phyloP scores from a whole-genome alignment of 805 yeast species.

The Myxozyma neotropica region DNA sequence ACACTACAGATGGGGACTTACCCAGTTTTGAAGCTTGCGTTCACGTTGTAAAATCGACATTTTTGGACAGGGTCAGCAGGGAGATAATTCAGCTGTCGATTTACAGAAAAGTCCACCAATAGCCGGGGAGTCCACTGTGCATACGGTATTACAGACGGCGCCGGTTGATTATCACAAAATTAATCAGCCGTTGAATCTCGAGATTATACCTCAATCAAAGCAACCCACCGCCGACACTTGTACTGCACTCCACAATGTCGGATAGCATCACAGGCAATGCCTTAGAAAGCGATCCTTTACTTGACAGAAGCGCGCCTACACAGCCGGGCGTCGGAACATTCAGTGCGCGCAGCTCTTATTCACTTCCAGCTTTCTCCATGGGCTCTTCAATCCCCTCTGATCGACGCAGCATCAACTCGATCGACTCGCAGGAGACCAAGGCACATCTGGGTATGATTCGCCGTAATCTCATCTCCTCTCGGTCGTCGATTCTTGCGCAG shows the following conservation, averaged over 20 bases:
- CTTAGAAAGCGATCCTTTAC: conserved; percentile 2
- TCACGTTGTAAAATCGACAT: too few species aligned
- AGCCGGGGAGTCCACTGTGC: too few species aligned
- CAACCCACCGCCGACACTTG: too few species aligned
- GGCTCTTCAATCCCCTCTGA: conserved; percentile 13
- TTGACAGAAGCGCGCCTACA: background rate
- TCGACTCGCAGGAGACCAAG: conserved; percentile 10
- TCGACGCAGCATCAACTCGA: conserved; percentile 5
- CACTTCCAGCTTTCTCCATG: conserved; percentile 9
- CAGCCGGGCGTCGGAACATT: conserved; percentile 1
- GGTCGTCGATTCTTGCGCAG: conserved; percentile 28
- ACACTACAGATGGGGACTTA: too few species aligned
- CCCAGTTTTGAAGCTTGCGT: too few species aligned
- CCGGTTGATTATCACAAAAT: too few species aligned
- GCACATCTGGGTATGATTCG: conserved; percentile 11
- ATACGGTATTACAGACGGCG: too few species aligned
- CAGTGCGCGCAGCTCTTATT: conserved; percentile 7
- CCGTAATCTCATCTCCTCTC: conserved; percentile 19
- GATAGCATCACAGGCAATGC: background rate
- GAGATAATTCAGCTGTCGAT: too few species aligned
- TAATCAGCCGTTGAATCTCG: too few species aligned
- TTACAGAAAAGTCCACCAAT: too few species aligned
- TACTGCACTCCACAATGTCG: too few species aligned
- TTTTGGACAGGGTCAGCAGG: too few species aligned
- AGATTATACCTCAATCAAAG: background rate